Evolutionary conservation across 2,329 filamentous ascomycete species (phyloP).

Genomic region (Sclerotinia glacialis): DNA sequence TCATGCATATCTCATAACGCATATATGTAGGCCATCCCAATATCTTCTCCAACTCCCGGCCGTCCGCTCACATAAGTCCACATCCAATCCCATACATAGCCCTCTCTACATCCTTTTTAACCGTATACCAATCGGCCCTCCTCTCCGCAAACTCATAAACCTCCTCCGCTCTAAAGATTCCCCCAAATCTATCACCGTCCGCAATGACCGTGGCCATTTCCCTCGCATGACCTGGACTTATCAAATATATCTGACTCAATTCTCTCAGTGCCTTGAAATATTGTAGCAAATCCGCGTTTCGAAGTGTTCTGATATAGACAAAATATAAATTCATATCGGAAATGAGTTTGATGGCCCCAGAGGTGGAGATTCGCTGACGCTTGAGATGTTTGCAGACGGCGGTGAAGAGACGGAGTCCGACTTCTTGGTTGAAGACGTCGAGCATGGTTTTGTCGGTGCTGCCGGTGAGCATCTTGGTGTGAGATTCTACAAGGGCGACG

Average conservation of each 20-base stretch:
- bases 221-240: conserved; percentile 81
- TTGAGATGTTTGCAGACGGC: conserved; percentile 97
- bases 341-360: conserved; percentile 88
- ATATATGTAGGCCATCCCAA: neutral
- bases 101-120: conserved; percentile 84
- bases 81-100: conserved; percentile 98
- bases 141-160: conserved; percentile 96
- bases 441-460: conserved; percentile 98
- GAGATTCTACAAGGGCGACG: conserved; percentile 79
- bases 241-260: conserved; percentile 91
- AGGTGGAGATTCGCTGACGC: conserved; percentile 85
- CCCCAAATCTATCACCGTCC: conserved; percentile 83
- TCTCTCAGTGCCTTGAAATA: conserved; percentile 93
- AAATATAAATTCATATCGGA: conserved; percentile 96
- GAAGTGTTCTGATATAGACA: conserved; percentile 75
- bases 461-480: conserved; percentile 89
- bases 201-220: conserved; percentile 95
- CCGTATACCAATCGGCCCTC: conserved; percentile 90
- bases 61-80: conserved; percentile 43
- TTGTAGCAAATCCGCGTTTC: conserved; percentile 77
- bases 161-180: conserved; percentile 92
- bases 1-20: conserved; percentile 1
- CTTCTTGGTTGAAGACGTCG: conserved; percentile 97
- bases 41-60: neutral
- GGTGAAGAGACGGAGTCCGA: conserved; percentile 86